Conservation (phyloP, 805 yeast species). For the Wilhelminamyces savonicus region DNA sequence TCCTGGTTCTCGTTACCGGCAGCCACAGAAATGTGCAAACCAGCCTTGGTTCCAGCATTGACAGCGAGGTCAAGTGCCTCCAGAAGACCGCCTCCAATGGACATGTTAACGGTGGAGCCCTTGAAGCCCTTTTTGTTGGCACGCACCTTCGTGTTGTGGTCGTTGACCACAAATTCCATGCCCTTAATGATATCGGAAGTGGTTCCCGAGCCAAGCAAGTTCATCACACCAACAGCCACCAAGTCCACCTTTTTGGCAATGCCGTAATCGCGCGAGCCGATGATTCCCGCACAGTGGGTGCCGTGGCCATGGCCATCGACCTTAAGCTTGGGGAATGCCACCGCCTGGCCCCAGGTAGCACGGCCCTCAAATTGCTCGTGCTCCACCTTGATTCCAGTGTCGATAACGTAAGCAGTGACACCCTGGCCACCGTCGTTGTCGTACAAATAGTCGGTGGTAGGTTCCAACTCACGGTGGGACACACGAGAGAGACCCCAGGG, state of each 20-base stretch:
- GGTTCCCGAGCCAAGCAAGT: constrained; percentile 76
- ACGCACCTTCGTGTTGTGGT: constrained; percentile 52
- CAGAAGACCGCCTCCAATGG: constrained; percentile 90
- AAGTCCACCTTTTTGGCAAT: constrained; percentile 75
- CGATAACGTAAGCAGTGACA: constrained; percentile 82
- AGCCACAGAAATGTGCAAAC: constrained; percentile 90
- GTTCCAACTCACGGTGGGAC: constrained; percentile 71
- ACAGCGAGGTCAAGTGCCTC: constrained; percentile 76
- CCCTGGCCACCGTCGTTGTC: constrained; percentile 75
- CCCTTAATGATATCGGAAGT: constrained; percentile 83
- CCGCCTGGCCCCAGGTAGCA: constrained; percentile 79
- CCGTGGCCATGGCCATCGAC: constrained; percentile 91
- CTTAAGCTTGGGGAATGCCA: constrained; percentile 56
- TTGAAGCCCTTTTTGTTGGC: constrained; percentile 59
- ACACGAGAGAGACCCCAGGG: constrained; percentile 95
- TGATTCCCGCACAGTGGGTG: constrained; percentile 96
- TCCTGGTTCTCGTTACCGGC: constrained; percentile 94
- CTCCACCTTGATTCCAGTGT: constrained; percentile 75
- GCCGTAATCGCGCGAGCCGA: constrained; percentile 75
- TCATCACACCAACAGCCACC: constrained; percentile 79
- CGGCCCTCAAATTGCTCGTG: constrained; percentile 81
- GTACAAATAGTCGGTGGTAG: constrained; percentile 60
- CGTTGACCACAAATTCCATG: constrained; percentile 75
- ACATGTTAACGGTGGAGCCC: constrained; percentile 89
- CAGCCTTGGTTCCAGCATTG: constrained; percentile 82